Conservation (phyloP, 2,329 filamentous ascomycete genomes). For the Calonectria multiphialidica region DNA sequence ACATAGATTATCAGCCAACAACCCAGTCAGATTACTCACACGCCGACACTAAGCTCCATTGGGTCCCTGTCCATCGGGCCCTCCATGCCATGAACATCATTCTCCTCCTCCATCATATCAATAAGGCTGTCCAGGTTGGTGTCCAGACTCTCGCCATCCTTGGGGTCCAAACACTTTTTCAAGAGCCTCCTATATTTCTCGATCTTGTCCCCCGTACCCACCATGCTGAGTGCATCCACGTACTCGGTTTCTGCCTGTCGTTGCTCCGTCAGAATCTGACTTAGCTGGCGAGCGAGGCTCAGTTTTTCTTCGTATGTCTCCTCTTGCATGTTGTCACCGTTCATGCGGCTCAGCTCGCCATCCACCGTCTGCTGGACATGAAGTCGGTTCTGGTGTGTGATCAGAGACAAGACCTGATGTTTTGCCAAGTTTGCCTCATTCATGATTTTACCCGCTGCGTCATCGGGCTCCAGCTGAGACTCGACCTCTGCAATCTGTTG, state of each 20-base stretch:
- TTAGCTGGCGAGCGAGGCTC: slow-evolving; percentile 69
- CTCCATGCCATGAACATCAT: slow-evolving; percentile 57
- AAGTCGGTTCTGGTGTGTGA: slow-evolving; percentile 65
- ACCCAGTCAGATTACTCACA: slow-evolving; percentile 33
- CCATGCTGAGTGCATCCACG: slow-evolving; percentile 74
- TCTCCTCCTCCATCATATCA: slow-evolving; percentile 73
- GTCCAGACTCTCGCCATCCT: slow-evolving; percentile 77
- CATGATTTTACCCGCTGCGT: slow-evolving; percentile 61
- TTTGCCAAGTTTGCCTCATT: slow-evolving; percentile 64
- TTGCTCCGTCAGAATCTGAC: slow-evolving; percentile 69
- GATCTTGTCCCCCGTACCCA: slow-evolving; percentile 79
- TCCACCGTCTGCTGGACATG: slow-evolving; percentile 66
- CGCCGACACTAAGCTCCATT: slow-evolving; percentile 45
- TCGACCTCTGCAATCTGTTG: slow-evolving; percentile 72
- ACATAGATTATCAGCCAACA: slow-evolving; percentile 19
- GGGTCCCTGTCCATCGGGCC: slow-evolving; percentile 45
- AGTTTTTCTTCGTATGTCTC: slow-evolving; percentile 68
- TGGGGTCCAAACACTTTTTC: slow-evolving; percentile 74
- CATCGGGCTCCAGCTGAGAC: slow-evolving; percentile 66
- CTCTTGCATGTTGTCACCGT: slow-evolving; percentile 59
- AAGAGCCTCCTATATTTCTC: slow-evolving; percentile 80
- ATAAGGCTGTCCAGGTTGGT: slow-evolving; percentile 71
- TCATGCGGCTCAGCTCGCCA: slow-evolving; percentile 61
- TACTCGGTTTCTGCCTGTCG: slow-evolving; percentile 75
- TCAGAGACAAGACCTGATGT: slow-evolving; percentile 61